These are phyloP conservation scores for Sporobolomyces roseus DNA, from an alignment of 768 basidiomycete genomes.

Conservation along the genomic window DNA sequence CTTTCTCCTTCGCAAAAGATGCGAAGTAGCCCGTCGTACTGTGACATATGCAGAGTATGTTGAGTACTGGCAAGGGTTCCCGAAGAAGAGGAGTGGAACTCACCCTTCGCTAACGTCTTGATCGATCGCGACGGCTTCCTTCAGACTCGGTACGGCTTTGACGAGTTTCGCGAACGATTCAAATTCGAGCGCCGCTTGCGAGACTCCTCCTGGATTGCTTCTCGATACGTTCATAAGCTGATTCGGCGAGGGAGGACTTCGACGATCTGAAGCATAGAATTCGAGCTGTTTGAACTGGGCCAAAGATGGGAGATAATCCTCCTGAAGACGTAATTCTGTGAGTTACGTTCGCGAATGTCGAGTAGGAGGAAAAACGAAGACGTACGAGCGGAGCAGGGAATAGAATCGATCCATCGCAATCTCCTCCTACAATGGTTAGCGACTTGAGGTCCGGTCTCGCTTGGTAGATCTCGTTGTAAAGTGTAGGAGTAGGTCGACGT, in stretches of 20 bases:
- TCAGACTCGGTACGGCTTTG: background rate
- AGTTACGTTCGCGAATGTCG: background rate
- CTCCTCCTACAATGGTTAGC: slow-evolving; percentile 22
- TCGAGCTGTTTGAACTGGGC: slow-evolving; percentile 1
- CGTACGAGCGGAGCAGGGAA: slow-evolving; percentile 29
- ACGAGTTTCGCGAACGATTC: slow-evolving; percentile 6
- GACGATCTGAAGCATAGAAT: slow-evolving; percentile 37
- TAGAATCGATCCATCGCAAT: slow-evolving; percentile 2
- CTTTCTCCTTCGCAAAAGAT: background rate
- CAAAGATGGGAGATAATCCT: slow-evolving; percentile 25
- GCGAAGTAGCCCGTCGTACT: slow-evolving; percentile 26
- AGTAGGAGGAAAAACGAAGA: background rate
- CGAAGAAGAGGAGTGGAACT: background rate
- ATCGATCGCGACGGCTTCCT: slow-evolving; percentile 30
- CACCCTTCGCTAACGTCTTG: slow-evolving; percentile 31
- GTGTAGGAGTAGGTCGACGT: slow-evolving; percentile 12
- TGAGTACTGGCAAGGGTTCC: background rate
- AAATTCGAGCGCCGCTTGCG: slow-evolving; percentile 16
- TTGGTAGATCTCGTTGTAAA: slow-evolving; percentile 14
- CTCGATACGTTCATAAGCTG: background rate
- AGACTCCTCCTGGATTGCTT: background rate
- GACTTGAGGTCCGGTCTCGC: slow-evolving; percentile 4
- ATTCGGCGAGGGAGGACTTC: background rate
- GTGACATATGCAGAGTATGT: background rate
- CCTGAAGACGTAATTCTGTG: background rate